A percentile compares a stretch with the other conserved stretches of the same genome.
phyloP scores from a whole-genome alignment of 1,284 basidiomycete species.

The Moesziomyces aphidis region DNA sequence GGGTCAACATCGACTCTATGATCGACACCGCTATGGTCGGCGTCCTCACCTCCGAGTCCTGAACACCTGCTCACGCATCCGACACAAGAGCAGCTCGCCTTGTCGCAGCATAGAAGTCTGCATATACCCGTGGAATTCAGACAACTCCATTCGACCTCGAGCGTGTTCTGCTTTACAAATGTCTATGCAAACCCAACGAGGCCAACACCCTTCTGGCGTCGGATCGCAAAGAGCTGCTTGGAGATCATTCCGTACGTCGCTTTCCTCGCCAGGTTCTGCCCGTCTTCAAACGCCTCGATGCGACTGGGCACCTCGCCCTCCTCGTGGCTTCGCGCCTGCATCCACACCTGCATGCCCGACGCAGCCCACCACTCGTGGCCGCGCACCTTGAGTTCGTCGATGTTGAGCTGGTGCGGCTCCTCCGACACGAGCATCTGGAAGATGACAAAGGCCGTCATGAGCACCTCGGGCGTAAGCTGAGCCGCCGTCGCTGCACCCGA shows the following conservation, averaged over 20 bases:
- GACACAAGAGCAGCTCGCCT: not conserved
- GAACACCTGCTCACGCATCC: not conserved
- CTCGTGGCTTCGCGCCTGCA: conserved; percentile 26
- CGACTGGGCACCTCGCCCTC: conserved; percentile 23
- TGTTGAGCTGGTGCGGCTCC: conserved; percentile 52
- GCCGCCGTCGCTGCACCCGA: conserved; percentile 16
- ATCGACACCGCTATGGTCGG: conserved; percentile 91
- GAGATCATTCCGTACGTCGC: conserved; percentile 64
- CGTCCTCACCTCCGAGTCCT: conserved; percentile 72
- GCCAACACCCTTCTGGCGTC: conserved; percentile 42
- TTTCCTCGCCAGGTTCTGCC: conserved; percentile 57
- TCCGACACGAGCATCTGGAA: conserved; percentile 51
- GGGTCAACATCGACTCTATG: conserved; percentile 96
- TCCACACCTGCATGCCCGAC: conserved; percentile 44
- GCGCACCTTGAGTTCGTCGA: conserved; percentile 53
- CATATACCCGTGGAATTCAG: conserved; percentile 15
- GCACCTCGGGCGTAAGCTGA: conserved; percentile 46
- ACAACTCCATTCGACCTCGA: not conserved
- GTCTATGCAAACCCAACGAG: conserved; percentile 41
- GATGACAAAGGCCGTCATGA: conserved; percentile 60
- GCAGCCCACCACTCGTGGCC: conserved; percentile 57
- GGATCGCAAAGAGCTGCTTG: conserved; percentile 57
- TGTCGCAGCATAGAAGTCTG: conserved; percentile 13
- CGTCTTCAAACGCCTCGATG: conserved; percentile 50
- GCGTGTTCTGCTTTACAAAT: not conserved